Base-by-base conservation (phyloP, 345 rosid genomes). In the Acer yangbiense region DNA sequence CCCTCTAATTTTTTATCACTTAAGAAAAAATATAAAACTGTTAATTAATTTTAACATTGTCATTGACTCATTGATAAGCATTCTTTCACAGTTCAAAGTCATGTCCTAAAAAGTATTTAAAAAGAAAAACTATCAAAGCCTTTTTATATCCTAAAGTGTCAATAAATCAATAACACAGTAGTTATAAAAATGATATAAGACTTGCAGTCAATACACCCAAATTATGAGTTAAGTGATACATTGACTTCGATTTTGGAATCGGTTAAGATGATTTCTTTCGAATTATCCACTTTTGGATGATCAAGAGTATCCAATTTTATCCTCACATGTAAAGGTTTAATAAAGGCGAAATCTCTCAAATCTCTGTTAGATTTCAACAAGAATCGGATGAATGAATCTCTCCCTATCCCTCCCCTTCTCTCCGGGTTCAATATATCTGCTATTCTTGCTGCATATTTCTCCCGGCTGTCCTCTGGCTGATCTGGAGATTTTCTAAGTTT, bases 281-380 rank as follows among this genome's bases (percentile, higher is more conserved):
- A 76, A 71, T 89, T 90, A 66, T 89, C 89, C 1, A 89, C 92
- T 83, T 89, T 92, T 12, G 97, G 95, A 80, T 92, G 98, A 81
- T 86, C 79, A 62, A 25, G 83, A 2, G 85, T 71, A 71, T 89
- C 85, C 10, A 97, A 77, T 61, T 76, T 86, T 83, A 97, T 82
- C 71, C 92, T 89, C 64, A 91, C 91, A 63, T 90, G 94, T 32
- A 97, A 70, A 0, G 98, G 94, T 80, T 85, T 97, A 74, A 89
- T 61, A 73, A 97, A 90, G 68, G 89, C 76, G 62, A 88, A 75
- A 74, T 94, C 92, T 80, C 85, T 86, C 79, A 92, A 52, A 83
- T 94, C 90, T 66, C 82, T 77, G 57, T 79, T 79, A 25, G 93
- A 88, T 79, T 83, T 85, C 65, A 84, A 79, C 92, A 94, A 79